Percentiles rank a stretch among this genome's conserved stretches.
phyloP scores from a whole-genome alignment of 2,329 filamentous ascomycete genomes.

The Monosporascus sp. region DNA sequence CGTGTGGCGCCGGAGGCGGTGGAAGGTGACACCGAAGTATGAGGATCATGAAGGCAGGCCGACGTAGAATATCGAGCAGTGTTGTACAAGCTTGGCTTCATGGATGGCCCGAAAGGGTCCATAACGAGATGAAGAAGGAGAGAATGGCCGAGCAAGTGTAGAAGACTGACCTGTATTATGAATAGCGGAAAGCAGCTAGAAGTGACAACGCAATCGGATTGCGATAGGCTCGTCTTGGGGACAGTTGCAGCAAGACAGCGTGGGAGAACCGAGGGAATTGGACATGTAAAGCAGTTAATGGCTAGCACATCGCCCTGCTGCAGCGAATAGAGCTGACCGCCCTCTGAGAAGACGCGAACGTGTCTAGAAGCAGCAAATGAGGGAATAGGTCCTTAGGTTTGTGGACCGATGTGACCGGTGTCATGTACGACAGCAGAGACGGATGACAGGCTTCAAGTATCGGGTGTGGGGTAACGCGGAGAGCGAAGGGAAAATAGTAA shows the following conservation, averaged over 20 bases:
- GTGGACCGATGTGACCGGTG: slow-evolving; percentile 27
- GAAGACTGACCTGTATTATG: slow-evolving; percentile 31
- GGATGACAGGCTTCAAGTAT: slow-evolving; percentile 2
- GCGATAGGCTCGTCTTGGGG: slow-evolving; percentile 17
- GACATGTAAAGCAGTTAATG: slow-evolving; percentile 24
- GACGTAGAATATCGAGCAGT: slow-evolving; percentile 19
- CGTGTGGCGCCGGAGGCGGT: slow-evolving; percentile 24
- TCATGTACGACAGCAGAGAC: slow-evolving; percentile 17
- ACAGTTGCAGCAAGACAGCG: slow-evolving; percentile 29
- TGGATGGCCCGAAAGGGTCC: slow-evolving; percentile 32
- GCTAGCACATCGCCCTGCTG: slow-evolving; percentile 24
- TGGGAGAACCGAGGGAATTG: slow-evolving; percentile 25
- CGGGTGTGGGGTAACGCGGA: slow-evolving; percentile 18
- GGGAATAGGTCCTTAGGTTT: slow-evolving; percentile 16
- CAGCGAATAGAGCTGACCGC: slow-evolving; percentile 26
- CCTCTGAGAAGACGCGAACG: slow-evolving; percentile 25
- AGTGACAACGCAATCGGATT: slow-evolving; percentile 20
- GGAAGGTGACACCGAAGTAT: slow-evolving; percentile 21
- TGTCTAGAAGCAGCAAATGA: slow-evolving; percentile 28
- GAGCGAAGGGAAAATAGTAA: slow-evolving; percentile 11
- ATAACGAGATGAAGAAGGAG: slow-evolving; percentile 21
- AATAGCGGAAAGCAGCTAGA: slow-evolving; percentile 26
- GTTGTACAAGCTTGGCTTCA: slow-evolving; percentile 30
- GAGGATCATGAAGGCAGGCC: slow-evolving; percentile 21
- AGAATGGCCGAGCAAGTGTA: slow-evolving; percentile 13